Evolutionary conservation across 176 grass and related monocot genomes (phyloP), one percentile per base, ranked within the genome.

Genomic region (Pontederia crassipes): DNA sequence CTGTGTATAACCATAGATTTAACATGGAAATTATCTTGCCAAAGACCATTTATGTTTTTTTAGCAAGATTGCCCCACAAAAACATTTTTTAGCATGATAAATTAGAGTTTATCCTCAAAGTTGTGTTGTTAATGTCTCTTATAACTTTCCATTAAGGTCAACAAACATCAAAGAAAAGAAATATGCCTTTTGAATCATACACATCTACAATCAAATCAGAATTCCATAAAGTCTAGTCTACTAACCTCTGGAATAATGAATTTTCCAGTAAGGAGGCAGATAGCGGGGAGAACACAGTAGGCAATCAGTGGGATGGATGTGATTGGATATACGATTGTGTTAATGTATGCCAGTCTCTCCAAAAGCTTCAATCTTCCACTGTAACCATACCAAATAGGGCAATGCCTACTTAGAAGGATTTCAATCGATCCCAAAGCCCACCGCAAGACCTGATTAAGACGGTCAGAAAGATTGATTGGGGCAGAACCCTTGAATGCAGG

Each of bases 311-410:
- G 90, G 51, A 95, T 66, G 51, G 85, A 95, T 10, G 90, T 89
- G 52, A 89, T 82, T 27, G 89, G 89, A 79, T 95, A 95, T 51
- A 86, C 84, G 14, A 87, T 95, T 61, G 89, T 84, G 73, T 89
- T 95, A 35, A 95, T 95, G 60, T 95, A 95, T 0, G 90, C 86
- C 69, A 95, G 49, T 52, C 90, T 89, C 72, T 95, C 82, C 75
- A 95, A 67, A 71, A 88, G 78, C 64, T 83, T 95, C 54, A 95
- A 72, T 65, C 79, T 73, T 10, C 73, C 68, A 40, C 79, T 86
- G 63, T 95, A 95, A 53, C 84, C 85, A 60, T 95, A 95, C 90
- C 85, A 95, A n/a, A 95, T 83, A 61, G 90, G 90, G 78, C 90
- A 95, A 40, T 95, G 90, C 13, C 86, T 80, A 76, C 85, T 89